Base-by-base conservation (phyloP, 176 grass and related monocot species). In the Pontederia crassipes region DNA sequence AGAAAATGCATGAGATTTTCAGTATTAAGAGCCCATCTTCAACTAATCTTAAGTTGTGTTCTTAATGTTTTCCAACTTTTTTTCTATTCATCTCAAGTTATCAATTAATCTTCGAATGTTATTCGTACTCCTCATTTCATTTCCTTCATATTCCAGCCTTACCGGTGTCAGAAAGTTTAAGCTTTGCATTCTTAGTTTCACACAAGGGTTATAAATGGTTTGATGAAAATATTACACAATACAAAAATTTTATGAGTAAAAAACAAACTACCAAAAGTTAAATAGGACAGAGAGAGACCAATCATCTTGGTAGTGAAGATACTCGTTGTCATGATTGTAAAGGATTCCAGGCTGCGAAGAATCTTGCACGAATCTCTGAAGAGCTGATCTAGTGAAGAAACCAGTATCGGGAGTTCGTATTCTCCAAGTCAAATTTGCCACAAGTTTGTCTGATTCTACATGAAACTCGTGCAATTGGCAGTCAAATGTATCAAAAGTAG, bases 241-340 rank as follows among this genome's bases (percentile, higher is more conserved):
- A 16, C 9, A 10, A 49, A 64, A 24, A 20, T 8, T 17, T 48
- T 0, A n/a, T 20, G 32, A 12, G 4, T 13, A 4, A 69, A 46
- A 26, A 1, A 51, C 14, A 54, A 46, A 24, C 52, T 17, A 2
- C 2, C 16, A 57, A 20, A n/a, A 64, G 48, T 26, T 49, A 47
- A 13, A 49, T 11, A 26, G 46, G 11, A 49, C 15, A 71, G 35
- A 47, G 6, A 57, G 17, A 55, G 55, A 97, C 93, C 93, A 98
- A 45, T 98, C 93, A 85, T 98, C 93, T 71, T 98, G 87, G 32
- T 92, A 98, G 72, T 98, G 87, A 64, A 98, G 75, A 77, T 79
- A 98, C 74, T 92, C 81, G 1, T 97, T 97, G 49, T 92, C 87
- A 79, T 88, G 93, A 70, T 97, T 97, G 68, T 97, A 97, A 35